Base-by-base conservation (phyloP, 305 asterid genomes). In the Rubia peregrina region DNA sequence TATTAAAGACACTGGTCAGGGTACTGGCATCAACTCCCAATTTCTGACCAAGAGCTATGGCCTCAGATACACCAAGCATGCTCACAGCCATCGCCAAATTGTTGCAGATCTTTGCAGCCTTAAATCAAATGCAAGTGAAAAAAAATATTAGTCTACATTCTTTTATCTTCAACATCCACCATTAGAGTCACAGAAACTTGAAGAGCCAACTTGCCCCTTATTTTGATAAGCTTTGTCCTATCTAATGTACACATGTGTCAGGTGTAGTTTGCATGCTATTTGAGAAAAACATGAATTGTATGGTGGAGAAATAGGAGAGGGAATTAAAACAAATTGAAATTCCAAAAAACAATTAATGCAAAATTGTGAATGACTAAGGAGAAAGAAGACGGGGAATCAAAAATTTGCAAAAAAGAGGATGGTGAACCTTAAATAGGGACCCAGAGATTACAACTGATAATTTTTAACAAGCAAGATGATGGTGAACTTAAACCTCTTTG, bases 1-100 rank as follows among this genome's bases (percentile, higher is more conserved):
- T 88, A 81, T 94, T 91, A 74, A 94, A 87, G 70, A 91, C 81
- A 76, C 81, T 79, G 10, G 97, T 91, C 74, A 94, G 84, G 71
- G 95, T 91, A 68, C 71, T 71, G 46, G 99, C 92, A 71, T 83
- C 55, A 61, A 91, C 81, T 43, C 98, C 99, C 76, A 88, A 77
- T 12, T 89, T 87, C 79, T 94, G 99, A n/a, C 99, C 99, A 36
- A 94, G 97, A 42, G 90, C 86, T 77, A 86, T 74, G 73, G 98
- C 99, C 83, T 94, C 99, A 10, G 99, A 94, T 62, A 89, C 95
- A 71, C 98, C 99, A 72, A 91, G 86, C 99, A 94, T 94, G 62
- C 95, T 88, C 75, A 94, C 95, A 63, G 94, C 98, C 97, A 94
- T 86, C 9, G 97, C 95, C 87, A 91, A 80, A 73, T 94, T 94